Evolutionary conservation across 192 early-diverging fungal genomes (phyloP).

Genomic region (Jimgerdemannia flammicorona): DNA sequence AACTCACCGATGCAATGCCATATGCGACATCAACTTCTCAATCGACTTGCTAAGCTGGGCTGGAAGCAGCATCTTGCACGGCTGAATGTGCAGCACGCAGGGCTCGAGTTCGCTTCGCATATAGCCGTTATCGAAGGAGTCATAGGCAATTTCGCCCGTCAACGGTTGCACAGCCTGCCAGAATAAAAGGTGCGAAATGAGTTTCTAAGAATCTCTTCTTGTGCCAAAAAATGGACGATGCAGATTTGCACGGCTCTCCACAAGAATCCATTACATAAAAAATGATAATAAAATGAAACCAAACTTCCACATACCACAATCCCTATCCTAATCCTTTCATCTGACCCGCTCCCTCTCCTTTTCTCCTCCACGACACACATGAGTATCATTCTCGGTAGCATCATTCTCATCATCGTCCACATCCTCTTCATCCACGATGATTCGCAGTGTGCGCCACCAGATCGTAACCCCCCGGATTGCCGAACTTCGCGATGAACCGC

Average conservation of each 20-base stretch:
- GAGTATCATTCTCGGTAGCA: conserved; percentile 9
- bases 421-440: too few relatives aligned
- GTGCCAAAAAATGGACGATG: too few relatives aligned
- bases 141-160: conserved; percentile 70
- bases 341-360: conserved; percentile 32
- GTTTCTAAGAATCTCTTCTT: too few relatives aligned
- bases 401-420: too few relatives aligned
- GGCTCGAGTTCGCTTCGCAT: conserved; percentile 67
- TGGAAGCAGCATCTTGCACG: conserved; percentile 58
- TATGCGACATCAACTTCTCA: conserved; percentile 43
- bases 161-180: conserved; percentile 53
- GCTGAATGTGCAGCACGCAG: conserved; percentile 58
- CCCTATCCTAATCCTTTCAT: conserved; percentile 41
- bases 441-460: too few relatives aligned
- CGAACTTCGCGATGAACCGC: conserved; percentile 14
- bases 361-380: conserved; percentile 46
- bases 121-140: conserved; percentile 59
- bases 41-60: conserved; percentile 49
- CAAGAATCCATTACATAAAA: too few relatives aligned
- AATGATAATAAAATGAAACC: background rate
- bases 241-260: too few relatives aligned
- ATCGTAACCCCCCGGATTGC: background rate
- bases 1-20: conserved; percentile 6
- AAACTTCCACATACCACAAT: conserved; percentile 26
- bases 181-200: background rate